Conservation (phyloP, 2,329 filamentous ascomycete species). For the Neofusicoccum sp. region DNA sequence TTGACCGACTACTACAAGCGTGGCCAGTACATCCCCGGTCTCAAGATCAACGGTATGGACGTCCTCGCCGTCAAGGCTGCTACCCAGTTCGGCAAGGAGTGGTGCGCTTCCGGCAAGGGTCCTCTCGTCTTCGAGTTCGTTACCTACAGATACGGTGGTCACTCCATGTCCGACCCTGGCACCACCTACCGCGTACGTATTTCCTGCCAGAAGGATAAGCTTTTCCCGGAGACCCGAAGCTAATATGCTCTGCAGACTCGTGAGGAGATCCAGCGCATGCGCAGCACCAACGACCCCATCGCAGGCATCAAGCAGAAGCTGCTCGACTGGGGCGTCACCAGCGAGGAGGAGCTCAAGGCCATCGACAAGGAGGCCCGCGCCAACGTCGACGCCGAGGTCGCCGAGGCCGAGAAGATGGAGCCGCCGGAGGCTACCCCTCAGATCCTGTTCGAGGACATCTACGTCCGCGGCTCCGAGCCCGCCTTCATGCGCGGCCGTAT, state of each 20-base stretch:
- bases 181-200: constrained; percentile 79
- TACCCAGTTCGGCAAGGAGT: constrained; percentile 90
- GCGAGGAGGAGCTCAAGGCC: constrained; percentile 91
- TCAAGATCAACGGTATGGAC: constrained; percentile 99
- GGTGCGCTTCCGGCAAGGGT: constrained; percentile 77
- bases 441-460: constrained; percentile 96
- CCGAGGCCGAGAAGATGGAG: constrained; percentile 83
- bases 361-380: constrained; percentile 91
- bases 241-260: constrained; percentile 59
- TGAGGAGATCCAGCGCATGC: constrained; percentile 99
- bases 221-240: neutral
- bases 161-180: constrained; percentile 99
- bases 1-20: constrained; percentile 99
- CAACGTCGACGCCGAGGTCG: constrained; percentile 86
- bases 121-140: constrained; percentile 98
- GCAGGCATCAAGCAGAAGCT: constrained; percentile 98
- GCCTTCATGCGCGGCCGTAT: constrained; percentile 83
- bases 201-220: neutral
- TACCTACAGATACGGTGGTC: constrained; percentile 97
- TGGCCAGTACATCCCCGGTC: constrained; percentile 97
- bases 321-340: constrained; percentile 87
- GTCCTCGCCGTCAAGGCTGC: constrained; percentile 96
- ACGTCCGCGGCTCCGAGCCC: constrained; percentile 84
- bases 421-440: constrained; percentile 73
- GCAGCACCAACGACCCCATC: constrained; percentile 97